Percentiles rank a stretch among this genome's conserved stretches.
Conservation (phyloP, 139 green algal species). For the Pseudopediastrum boryanum region DNA sequence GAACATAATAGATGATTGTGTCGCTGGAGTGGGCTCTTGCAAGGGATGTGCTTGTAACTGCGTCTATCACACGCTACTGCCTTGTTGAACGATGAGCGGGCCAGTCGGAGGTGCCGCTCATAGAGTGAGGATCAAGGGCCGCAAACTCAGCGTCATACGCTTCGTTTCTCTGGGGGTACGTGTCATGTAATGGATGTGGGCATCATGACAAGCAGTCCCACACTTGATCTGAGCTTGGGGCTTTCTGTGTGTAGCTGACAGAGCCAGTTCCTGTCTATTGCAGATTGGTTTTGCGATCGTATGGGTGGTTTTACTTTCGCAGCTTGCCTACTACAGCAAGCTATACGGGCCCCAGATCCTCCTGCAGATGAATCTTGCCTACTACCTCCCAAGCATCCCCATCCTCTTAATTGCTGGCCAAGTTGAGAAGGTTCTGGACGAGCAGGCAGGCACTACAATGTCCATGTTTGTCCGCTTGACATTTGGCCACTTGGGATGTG, state of each 20-base stretch:
- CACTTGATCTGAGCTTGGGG: neutral
- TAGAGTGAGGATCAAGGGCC: constrained; percentile 59
- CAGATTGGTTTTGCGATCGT: constrained; percentile 70
- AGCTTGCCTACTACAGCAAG: constrained; percentile 73
- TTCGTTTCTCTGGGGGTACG: constrained; percentile 62
- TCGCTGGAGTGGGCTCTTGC: too few species aligned
- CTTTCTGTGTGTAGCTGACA: neutral
- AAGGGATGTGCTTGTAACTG: too few species aligned
- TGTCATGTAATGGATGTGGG: too few species aligned
- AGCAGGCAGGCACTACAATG: constrained; percentile 54
- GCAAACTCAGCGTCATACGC: constrained; percentile 55
- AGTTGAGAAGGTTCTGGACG: constrained; percentile 58
- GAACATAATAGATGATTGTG: too few species aligned
- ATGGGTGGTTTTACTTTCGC: constrained; percentile 71
- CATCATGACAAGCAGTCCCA: neutral
- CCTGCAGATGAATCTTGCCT: constrained; percentile 80
- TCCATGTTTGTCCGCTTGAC: constrained; percentile 45
- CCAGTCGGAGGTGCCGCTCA: neutral
- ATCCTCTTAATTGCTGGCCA: constrained; percentile 40
- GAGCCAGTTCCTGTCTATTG: neutral
- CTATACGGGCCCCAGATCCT: constrained; percentile 76
- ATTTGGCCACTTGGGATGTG: constrained; percentile 37
- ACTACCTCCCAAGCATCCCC: constrained; percentile 80
- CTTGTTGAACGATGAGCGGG: too few species aligned
- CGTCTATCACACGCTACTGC: too few species aligned